Base-by-base conservation (phyloP, 1,284 basidiomycete genomes). In the Retiboletus fuscus region DNA sequence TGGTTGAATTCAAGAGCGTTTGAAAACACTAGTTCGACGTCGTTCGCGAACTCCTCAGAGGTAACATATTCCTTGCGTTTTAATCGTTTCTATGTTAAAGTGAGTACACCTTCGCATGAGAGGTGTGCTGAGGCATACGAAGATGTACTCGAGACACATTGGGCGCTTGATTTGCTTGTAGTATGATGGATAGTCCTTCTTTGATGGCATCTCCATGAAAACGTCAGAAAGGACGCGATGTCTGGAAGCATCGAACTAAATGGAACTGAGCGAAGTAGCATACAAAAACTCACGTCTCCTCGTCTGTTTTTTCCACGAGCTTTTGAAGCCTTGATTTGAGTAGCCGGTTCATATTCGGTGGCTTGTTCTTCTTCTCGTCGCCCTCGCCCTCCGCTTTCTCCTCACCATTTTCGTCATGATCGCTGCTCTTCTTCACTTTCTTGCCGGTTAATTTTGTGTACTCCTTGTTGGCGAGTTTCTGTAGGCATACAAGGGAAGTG, bases 21-120 rank as follows among this genome's bases (percentile, higher is more conserved):
- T n/a, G 90, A 89, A 83, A 96, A 97, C 61, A 98, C 93, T 58
- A 96, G 89, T 78, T 96, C 95, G 12, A 96, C 92, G 74, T 98
- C 96, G 43, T 90, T 89, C 66, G 93, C 93, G 79, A 97, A 96
- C 51, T 94, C 91, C 8, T 88, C 85, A 3, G 90, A 84, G 2
- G 87, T 87, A 43, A 79, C 75, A 75, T 95, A 95, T 74, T 93
- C 92, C 79, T 94, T 94, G 68, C 88, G 88, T 78, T 94, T 93
- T 73, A 95, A 84, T 61, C 86, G 88, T 90, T 92, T 93, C 93
- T 95, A 72, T 28, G 44, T 18, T 49, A 24, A 53, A 3, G 30
- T 74, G 34, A 74, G 47, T 72, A 70, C n/a, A 74, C 69, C 43
- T 58, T 26, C 74, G 43, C 63, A 61, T 66, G 28, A 61, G 61